These are phyloP conservation scores for Aspergillus amoenus DNA, from an alignment of 2,329 filamentous ascomycete genomes.

Conservation along the genomic window DNA sequence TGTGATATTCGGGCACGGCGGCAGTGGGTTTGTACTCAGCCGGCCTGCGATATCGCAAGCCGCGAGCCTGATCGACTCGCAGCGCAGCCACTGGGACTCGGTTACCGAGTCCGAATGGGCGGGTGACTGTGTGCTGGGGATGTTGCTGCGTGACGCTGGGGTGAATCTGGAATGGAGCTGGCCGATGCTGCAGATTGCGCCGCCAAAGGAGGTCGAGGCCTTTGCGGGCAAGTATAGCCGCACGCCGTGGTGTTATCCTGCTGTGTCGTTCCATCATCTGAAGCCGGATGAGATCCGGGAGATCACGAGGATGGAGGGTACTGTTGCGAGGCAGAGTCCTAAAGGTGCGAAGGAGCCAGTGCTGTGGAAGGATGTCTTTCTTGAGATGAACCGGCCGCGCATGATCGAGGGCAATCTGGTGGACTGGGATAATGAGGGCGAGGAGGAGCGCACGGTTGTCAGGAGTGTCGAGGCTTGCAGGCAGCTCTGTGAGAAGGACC, in stretches of 20 bases:
- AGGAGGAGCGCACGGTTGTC: not conserved
- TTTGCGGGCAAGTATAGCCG: constrained; percentile 37
- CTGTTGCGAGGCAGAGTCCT: not conserved
- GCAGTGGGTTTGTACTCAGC: constrained; percentile 53
- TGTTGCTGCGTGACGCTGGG: constrained; percentile 43
- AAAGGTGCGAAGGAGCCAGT: not conserved
- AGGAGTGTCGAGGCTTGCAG: not conserved
- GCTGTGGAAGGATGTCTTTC: constrained; percentile 12
- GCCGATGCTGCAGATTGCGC: constrained; percentile 45
- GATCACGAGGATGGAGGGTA: constrained; percentile 43
- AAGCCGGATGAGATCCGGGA: constrained; percentile 39
- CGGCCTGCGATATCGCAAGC: constrained; percentile 44
- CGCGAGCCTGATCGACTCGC: constrained; percentile 35
- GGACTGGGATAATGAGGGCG: constrained; percentile 12
- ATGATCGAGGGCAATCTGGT: not conserved
- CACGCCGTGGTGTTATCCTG: constrained; percentile 50
- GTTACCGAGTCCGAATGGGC: constrained; percentile 46
- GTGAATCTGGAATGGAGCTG: constrained; percentile 45
- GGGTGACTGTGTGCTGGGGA: constrained; percentile 49
- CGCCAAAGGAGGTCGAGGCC: constrained; percentile 40
- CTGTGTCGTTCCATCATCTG: constrained; percentile 51
- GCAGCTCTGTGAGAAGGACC: constrained; percentile 3
- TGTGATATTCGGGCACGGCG: constrained; percentile 52
- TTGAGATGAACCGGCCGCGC: not conserved
- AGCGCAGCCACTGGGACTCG: constrained; percentile 43